These are phyloP conservation scores for Lactarius hengduanensis DNA, from an alignment of 768 basidiomycete species.

Conservation along the genomic window DNA sequence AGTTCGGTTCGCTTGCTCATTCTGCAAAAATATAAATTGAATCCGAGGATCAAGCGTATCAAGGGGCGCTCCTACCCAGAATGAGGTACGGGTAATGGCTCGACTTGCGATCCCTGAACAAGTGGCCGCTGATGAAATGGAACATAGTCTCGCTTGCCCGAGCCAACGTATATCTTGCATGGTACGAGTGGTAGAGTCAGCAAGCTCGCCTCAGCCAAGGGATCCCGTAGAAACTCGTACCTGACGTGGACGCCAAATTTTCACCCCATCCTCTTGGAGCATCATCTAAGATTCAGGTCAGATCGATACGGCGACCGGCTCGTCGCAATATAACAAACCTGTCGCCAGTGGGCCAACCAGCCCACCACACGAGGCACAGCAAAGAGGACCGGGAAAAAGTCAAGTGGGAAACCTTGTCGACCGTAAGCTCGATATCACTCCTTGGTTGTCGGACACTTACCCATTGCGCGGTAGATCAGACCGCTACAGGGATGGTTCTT, in stretches of 20 bases:
- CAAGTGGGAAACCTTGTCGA: slow-evolving; percentile 79
- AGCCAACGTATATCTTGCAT: slow-evolving; percentile 73
- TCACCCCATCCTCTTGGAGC: slow-evolving; percentile 84
- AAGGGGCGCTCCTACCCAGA: slow-evolving; percentile 60
- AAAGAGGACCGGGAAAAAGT: slow-evolving; percentile 93
- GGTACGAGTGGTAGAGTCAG: background rate
- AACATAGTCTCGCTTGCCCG: slow-evolving; percentile 71
- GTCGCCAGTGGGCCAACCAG: slow-evolving; percentile 92
- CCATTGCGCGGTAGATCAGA: slow-evolving; percentile 90
- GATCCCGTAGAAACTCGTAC: slow-evolving; percentile 38
- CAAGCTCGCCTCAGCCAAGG: background rate
- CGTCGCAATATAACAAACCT: slow-evolving; percentile 44
- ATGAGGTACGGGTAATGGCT: slow-evolving; percentile 63
- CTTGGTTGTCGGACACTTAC: slow-evolving; percentile 40
- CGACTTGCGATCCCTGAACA: slow-evolving; percentile 54
- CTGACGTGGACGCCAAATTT: slow-evolving; percentile 91
- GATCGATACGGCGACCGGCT: background rate
- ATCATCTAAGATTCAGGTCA: slow-evolving; percentile 63
- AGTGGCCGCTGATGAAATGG: slow-evolving; percentile 56
- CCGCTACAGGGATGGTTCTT: slow-evolving; percentile 47
- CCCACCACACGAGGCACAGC: slow-evolving; percentile 91
- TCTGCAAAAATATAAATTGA: slow-evolving; percentile 36
- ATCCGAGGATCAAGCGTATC: slow-evolving; percentile 8
- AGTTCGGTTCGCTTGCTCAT: slow-evolving; percentile 68
- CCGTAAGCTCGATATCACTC: slow-evolving; percentile 13